Evolutionary conservation across 208 protist species (phyloP).

Genomic region (Jaenimonas drosophilae): DNA sequence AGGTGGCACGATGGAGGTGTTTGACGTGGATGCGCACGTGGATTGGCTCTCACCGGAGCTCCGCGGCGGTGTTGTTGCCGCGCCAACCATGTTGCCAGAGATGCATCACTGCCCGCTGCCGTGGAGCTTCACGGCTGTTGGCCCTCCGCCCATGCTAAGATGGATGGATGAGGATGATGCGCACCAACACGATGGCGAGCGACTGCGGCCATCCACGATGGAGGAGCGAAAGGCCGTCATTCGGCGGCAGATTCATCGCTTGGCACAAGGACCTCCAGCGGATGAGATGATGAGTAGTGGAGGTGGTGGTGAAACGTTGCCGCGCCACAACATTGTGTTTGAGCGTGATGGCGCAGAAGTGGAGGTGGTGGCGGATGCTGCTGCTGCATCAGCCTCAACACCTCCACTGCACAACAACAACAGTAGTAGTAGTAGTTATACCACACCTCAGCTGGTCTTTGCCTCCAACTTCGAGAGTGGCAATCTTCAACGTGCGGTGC

Average conservation of each 20-base stretch:
- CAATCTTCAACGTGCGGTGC: conserved; percentile 90
- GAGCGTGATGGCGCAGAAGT: conserved; percentile 10
- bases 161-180: not conserved
- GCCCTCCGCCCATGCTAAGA: not conserved
- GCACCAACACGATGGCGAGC: not conserved
- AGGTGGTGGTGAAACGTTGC: conserved; percentile 9
- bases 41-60: conserved; percentile 65
- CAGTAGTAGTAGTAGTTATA: not conserved
- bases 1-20: conserved; percentile 2
- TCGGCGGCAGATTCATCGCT: no score
- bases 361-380: conserved; percentile 1
- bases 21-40: conserved; percentile 38
- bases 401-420: not conserved
- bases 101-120: conserved; percentile 18
- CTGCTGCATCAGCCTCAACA: not conserved
- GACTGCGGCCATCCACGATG: no score
- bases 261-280: no score
- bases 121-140: conserved; percentile 30
- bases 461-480: conserved; percentile 91
- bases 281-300: conserved; percentile 13
- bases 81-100: conserved; percentile 7
- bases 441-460: conserved; percentile 55
- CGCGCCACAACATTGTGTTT: conserved; percentile 13
- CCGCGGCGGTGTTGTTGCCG: not conserved
- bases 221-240: conserved; percentile 6